These are phyloP conservation scores for Rubia tinctorum DNA, from an alignment of 305 asterid genomes.

Conservation along the genomic window DNA sequence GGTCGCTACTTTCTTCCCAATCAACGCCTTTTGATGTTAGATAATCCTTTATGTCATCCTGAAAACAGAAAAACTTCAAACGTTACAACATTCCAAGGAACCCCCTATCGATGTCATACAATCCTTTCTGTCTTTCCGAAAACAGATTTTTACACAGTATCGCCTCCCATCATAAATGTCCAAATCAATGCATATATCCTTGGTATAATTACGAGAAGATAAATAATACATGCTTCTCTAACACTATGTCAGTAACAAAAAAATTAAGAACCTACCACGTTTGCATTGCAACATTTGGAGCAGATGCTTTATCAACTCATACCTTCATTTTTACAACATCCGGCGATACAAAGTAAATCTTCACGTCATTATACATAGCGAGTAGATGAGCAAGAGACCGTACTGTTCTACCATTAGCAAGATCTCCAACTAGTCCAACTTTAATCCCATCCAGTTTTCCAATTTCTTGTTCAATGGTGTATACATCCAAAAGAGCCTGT, in stretches of 20 bases:
- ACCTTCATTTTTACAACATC: constrained; percentile 93
- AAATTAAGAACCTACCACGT: background rate
- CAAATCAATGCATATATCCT: background rate
- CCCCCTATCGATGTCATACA: constrained; percentile 59
- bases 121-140: constrained; percentile 79
- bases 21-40: constrained; percentile 65
- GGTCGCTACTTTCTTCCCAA: constrained; percentile 86
- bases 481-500: constrained; percentile 89
- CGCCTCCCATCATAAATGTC: background rate
- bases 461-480: constrained; percentile 80
- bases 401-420: constrained; percentile 93
- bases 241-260: background rate
- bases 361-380: constrained; percentile 64
- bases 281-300: background rate
- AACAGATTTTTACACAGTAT: constrained; percentile 1
- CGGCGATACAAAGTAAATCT: constrained; percentile 84
- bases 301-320: background rate
- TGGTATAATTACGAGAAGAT: background rate
- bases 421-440: constrained; percentile 95
- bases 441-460: constrained; percentile 87
- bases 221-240: background rate
- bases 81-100: constrained; percentile 42
- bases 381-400: constrained; percentile 92
- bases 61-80: constrained; percentile 16
- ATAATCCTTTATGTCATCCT: constrained; percentile 87